Evolutionary conservation across 2,329 filamentous ascomycete genomes (phyloP).

Genomic region (Tolypocladium ovalisporum): DNA sequence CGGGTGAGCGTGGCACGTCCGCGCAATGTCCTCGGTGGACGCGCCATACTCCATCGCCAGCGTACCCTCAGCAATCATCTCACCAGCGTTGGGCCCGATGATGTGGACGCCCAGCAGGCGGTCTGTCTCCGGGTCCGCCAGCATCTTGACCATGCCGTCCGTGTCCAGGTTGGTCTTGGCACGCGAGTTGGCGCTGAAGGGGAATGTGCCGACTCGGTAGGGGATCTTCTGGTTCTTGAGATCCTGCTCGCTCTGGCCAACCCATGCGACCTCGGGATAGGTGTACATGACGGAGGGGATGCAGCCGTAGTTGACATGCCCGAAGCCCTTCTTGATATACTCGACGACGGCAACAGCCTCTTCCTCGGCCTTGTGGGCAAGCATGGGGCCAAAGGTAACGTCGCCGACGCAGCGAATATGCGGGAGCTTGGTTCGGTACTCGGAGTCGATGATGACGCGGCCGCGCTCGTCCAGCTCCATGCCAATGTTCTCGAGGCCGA

Average conservation of each 20-base stretch:
- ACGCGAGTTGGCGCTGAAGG: constrained; percentile 95
- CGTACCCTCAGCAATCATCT: constrained; percentile 98
- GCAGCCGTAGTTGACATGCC: constrained; percentile 96
- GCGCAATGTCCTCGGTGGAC: constrained; percentile 84
- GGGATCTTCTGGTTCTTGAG: constrained; percentile 82
- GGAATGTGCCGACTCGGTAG: constrained; percentile 90
- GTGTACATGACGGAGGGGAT: constrained; percentile 99
- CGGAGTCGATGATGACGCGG: constrained; percentile 91
- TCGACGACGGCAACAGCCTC: constrained; percentile 91
- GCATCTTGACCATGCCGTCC: constrained; percentile 93
- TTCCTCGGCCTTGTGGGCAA: constrained; percentile 98
- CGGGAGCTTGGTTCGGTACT: constrained; percentile 95
- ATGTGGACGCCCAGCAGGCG: constrained; percentile 93
- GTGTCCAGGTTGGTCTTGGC: constrained; percentile 98
- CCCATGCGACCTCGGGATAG: constrained; percentile 96
- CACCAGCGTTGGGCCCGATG: constrained; percentile 87
- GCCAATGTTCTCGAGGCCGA: constrained; percentile 89
- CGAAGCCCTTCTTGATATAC: constrained; percentile 95
- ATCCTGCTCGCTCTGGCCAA: constrained; percentile 94
- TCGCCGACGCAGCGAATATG: constrained; percentile 97
- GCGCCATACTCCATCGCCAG: constrained; percentile 95
- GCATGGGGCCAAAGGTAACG: constrained; percentile 95
- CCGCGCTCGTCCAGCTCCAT: constrained; percentile 87
- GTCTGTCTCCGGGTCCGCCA: constrained; percentile 93
- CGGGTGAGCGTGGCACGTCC: constrained; percentile 94